Base-by-base conservation (phyloP, 495 filamentous ascomycete genomes). In the Glutinoglossum americanum region DNA sequence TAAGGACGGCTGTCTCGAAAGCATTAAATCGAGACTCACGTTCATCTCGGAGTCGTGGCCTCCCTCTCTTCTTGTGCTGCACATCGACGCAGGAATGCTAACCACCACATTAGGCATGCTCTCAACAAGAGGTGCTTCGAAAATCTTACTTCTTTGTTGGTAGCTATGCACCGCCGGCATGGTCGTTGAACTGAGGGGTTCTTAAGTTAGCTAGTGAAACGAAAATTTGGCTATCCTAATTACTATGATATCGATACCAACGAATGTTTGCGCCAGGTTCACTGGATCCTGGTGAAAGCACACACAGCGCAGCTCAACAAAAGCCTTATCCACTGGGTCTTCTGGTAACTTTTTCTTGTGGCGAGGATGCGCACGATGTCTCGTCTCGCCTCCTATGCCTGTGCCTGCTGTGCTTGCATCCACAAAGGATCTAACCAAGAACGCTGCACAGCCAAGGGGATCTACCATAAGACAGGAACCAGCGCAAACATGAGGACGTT, bases 51-150 rank as follows among this genome's bases (percentile, higher is more conserved):
- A 98, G 74, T 55, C 92, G 83, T 62, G 92, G 92, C 58, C 92
- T 77, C 23, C 92, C 92, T 60, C 92, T 76, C 67, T 96, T 97
- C 71, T 96, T 98, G 70, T 97, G 90, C 62, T 89, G 87, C 25
- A 97, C 88, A 68, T 98, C 92, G 55, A 88, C 75, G 62, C 90
- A 97, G n/a, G 84, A 78, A 55, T 89, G 83, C 77, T 94, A 70
- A 21, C 30, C 30, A 59, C 15, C 15, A 32, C 10, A 7, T 54
- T 54, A 54, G 51, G 44, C 57, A n/a, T 57, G 32, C 26, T 13
- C 30, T 39, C 39, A 9, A 30, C 10, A 25, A 25, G n/a, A 19
- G 23, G 26, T 25, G 27, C 23, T 19, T 8, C 54, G 37, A 27
- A 27, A 39, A 28, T 58, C 64, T 57, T 60, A 69, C 67, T 63